Evolutionary conservation across 306 rosid species (phyloP), one percentile per base, ranked within the genome.

Genomic region (Senna siamea): DNA sequence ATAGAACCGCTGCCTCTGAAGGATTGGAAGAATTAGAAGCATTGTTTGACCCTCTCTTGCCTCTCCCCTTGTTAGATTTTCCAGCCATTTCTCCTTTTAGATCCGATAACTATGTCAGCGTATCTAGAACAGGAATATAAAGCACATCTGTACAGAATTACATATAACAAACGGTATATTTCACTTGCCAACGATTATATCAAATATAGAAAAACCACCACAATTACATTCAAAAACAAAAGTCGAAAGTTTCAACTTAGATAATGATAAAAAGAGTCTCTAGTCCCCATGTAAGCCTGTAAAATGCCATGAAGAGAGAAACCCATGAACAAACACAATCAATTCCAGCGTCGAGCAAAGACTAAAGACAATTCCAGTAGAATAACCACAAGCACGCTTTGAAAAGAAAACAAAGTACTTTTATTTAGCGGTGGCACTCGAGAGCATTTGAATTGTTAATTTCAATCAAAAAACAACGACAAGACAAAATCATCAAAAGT

Each of bases 11-110:
- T 4, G 85, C 23, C 30, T 84, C 93, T 0, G 89, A 54, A 9
- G 83, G 47, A 71, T 66, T 79, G 38, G 78, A 38, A 30, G 77
- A 48, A 69, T 44, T 63, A 3, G 85, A 11, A 0, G 65, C 47
- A 66, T 60, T 80, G 40, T 86, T 85, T 0, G 84, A 78, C 62
- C 80, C 93, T 81, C 60, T 90, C 79, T 79, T 81, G 80, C 78
- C 79, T 88, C 83, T 90, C 65, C 90, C 93, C 75, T 85, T 92
- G 82, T 84, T 83, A 0, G 98, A 90, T 69, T 90, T 95, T 52
- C 99, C 97, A 53, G 96, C 99, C 99, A 95, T 95, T 78, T 62
- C 60, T 60, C 81, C 82, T 12, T 74, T 83, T 40, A 15, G 15
- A 78, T 62, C 73, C 30, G 57, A 80, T 58, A 66, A 44, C 60